phyloP scores from a whole-genome alignment of 345 rosid species.

The Hibiscus trionum region DNA sequence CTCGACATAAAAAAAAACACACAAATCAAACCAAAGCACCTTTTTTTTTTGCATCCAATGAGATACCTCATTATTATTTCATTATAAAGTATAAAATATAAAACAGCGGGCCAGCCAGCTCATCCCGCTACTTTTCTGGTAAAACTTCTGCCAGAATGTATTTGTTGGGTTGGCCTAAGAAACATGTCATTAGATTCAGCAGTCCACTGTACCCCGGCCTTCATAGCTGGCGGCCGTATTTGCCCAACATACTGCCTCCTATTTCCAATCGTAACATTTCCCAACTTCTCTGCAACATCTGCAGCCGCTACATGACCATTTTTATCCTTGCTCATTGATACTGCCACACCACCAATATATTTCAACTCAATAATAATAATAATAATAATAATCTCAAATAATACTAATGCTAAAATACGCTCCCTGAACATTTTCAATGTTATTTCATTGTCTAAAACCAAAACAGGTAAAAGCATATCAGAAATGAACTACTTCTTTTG shows the following conservation, averaged over 20 bases:
- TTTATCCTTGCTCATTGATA: conserved; percentile 33
- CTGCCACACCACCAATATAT: conserved; percentile 14
- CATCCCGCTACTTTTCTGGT: conserved; percentile 27
- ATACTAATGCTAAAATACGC: neutral
- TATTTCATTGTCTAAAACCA: neutral
- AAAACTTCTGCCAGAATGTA: neutral
- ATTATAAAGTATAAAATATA: neutral
- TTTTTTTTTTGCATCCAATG: neutral
- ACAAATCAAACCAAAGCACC: neutral
- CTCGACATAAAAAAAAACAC: neutral
- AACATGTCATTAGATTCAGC: conserved; percentile 38
- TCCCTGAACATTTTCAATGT: neutral
- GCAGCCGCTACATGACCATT: conserved; percentile 29
- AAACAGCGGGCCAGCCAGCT: neutral
- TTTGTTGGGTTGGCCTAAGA: conserved; percentile 32
- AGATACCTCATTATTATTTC: neutral
- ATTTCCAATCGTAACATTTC: conserved; percentile 40
- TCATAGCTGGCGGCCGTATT: conserved; percentile 17
- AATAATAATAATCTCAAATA: neutral
- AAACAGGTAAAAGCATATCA: neutral
- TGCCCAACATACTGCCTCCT: conserved; percentile 28
- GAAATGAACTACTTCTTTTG: neutral
- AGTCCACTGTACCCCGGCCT: conserved; percentile 30
- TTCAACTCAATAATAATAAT: neutral
- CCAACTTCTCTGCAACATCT: conserved; percentile 42